Base-by-base conservation (phyloP, 352 stramenopile genomes). In the Pythium brachiatum region DNA sequence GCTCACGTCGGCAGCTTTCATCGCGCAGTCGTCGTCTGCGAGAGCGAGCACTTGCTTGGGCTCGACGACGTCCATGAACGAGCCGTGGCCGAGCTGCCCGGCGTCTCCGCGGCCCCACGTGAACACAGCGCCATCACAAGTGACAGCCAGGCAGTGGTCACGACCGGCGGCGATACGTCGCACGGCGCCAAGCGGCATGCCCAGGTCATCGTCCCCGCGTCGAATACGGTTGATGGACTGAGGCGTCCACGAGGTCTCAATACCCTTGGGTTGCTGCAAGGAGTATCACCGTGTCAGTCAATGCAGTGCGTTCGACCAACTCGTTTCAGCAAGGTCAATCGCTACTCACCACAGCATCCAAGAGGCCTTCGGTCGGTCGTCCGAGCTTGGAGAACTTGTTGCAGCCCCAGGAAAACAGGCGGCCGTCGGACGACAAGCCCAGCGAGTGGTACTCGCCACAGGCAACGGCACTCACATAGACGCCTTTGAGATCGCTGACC, bases 371-470 rank as follows among this genome's bases (percentile, higher is more conserved):
- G 0, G 78, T 74, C 1, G 18, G 31, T 18, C 81, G 70, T 20
- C 84, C 84, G 8, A 93, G 77, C 52, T 93, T 76, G 2, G 65
- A 70, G 29, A 79, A 90, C 50, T 79, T 79, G 61, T 86, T 88
- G 69, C 82, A 85, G 11, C 84, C 84, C 84, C 81, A 93, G 3
- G 81, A 88, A 38, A 80, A 93, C 2, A 90, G 73, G 9, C 69
- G 57, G 8, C 84, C 81, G 25, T 78, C 67, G 2, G 84, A 87
- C 34, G 80, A 84, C 7, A 93, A 48, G 7, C 60, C 78, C 21
- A 93, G 68, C 21, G 84, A 91, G 64, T 93, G 84, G 51, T 87
- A 86, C 47, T 89, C 84, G 7, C 84, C 81, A 50, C 81, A 90
- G 8, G 82, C 79, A 7, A 93, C 79, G 27, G 67, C 57, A 34